Evolutionary conservation across 108 stramenopile genomes (phyloP).

Genomic region (Stephanodiscus triporus): DNA sequence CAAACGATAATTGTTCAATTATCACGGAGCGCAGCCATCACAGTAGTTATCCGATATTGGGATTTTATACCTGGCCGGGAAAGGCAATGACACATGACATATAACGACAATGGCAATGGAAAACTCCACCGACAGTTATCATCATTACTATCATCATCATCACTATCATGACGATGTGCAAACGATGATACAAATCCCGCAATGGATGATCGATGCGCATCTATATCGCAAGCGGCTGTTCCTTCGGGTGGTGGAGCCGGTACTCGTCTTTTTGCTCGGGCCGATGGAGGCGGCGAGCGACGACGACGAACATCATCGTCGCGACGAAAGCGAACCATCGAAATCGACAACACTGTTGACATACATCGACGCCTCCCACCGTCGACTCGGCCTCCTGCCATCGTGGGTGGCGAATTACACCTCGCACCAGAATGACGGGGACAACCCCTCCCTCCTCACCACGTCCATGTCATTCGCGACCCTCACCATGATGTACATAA

Average conservation of each 20-base stretch:
- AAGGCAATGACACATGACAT: not conserved
- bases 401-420: constrained; percentile 62
- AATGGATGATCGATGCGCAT: constrained; percentile 72
- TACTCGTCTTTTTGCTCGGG: constrained; percentile 72
- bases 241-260: constrained; percentile 70
- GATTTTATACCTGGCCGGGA: too few relatives aligned
- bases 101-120: not conserved
- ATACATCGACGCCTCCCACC: constrained; percentile 33
- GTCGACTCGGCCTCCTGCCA: constrained; percentile 75
- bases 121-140: not conserved
- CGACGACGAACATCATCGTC: not conserved
- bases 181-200: constrained; percentile 51
- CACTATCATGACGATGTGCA: not conserved
- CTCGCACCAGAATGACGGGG: constrained; percentile 1
- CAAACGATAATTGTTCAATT: too few relatives aligned
- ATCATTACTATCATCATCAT: not conserved
- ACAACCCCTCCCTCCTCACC: constrained; percentile 38
- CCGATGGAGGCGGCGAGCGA: constrained; percentile 46
- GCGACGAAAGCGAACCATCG: not conserved
- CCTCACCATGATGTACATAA: constrained; percentile 65
- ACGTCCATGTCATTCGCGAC: constrained; percentile 86
- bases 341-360: not conserved
- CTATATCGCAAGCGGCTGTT: constrained; percentile 71
- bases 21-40: too few relatives aligned
- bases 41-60: too few relatives aligned